Base-by-base conservation (phyloP, 176 grass and related monocot species). In the Otatea glauca region DNA sequence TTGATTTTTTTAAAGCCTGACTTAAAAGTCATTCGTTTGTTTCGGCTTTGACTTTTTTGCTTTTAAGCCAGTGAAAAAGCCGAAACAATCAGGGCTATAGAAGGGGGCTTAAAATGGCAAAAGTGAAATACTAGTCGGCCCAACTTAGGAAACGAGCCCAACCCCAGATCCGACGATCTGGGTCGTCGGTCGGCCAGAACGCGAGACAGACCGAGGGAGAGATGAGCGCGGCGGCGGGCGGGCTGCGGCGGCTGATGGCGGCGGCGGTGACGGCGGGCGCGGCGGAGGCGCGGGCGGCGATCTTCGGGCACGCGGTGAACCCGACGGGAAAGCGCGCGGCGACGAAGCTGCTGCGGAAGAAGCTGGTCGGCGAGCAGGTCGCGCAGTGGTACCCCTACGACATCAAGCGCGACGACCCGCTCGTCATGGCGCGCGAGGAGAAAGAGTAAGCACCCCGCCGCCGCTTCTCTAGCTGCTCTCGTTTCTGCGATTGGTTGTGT, bases 361-460 rank as follows among this genome's bases (percentile, higher is more conserved):
- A 94, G 82, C 50, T 94, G 47, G 78, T 92, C 16, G 92, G 92
- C 5, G 87, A 88, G 42, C 70, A 92, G 78, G 56, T 94, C n/a
- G 92, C 92, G 23, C 79, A 88, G 85, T 94, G 92, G 92, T 94
- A 94, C 70, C 92, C 92, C 78, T 64, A 92, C 82, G 92, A 92
- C 79, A 84, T 90, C 78, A 94, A 92, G 85, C 86, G 84, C 35
- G 90, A 90, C 63, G 87, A 92, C 71, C 92, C 90, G 68, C 55
- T 76, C 49, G 82, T 94, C 88, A 73, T 90, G 65, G 74, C 55
- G 45, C 90, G 88, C 42, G 89, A 94, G 77, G 92, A 94, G 89
- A 92, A 92, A 75, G 90, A 86, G 92, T 94, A 92, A 90, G 88
- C 15, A 5, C n/a, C 66, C 3, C 72, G 44, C 64, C 54, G 6